Conservation (phyloP, 345 rosid species). For the Conringia planisiliqua region DNA sequence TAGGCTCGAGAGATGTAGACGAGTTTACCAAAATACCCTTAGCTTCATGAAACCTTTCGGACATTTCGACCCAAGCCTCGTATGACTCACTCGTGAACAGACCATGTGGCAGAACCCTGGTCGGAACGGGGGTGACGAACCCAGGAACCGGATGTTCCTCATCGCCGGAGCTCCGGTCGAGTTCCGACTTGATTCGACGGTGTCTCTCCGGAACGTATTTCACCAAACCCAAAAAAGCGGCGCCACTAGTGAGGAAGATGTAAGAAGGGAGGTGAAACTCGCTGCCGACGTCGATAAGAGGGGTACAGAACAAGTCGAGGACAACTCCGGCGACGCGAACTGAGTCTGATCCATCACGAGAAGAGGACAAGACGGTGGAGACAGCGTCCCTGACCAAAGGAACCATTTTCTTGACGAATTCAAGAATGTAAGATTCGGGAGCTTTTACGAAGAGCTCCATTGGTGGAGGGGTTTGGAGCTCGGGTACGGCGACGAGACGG, state of each 20-base stretch:
- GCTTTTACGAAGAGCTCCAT: constrained; percentile 3
- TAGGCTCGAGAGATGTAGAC: constrained; percentile 34
- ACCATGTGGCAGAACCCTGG: constrained; percentile 31
- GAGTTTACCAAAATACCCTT: constrained; percentile 44
- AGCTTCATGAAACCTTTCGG: constrained; percentile 35
- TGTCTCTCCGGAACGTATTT: constrained; percentile 32
- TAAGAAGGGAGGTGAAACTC: constrained; percentile 45
- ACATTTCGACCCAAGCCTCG: constrained; percentile 24
- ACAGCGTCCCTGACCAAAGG: constrained; percentile 5
- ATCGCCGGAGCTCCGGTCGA: constrained; percentile 8
- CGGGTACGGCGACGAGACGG: constrained; percentile 4
- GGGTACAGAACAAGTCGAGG: constrained; percentile 41
- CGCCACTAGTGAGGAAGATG: constrained; percentile 39
- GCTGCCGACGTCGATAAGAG: constrained; percentile 39
- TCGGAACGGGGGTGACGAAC: constrained; percentile 34
- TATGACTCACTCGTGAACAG: constrained; percentile 33
- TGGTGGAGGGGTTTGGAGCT: constrained; percentile 14
- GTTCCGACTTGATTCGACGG: constrained; percentile 3
- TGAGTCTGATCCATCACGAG: constrained; percentile 12
- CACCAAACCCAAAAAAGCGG: constrained; percentile 42
- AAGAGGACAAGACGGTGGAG: not conserved
- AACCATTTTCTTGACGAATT: constrained; percentile 9
- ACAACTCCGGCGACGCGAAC: constrained; percentile 36
- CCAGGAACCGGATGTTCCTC: constrained; percentile 25
- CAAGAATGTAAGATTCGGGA: constrained; percentile 17